phyloP scores from a whole-genome alignment of 2,329 filamentous ascomycete genomes.

The Penicillium sp. region DNA sequence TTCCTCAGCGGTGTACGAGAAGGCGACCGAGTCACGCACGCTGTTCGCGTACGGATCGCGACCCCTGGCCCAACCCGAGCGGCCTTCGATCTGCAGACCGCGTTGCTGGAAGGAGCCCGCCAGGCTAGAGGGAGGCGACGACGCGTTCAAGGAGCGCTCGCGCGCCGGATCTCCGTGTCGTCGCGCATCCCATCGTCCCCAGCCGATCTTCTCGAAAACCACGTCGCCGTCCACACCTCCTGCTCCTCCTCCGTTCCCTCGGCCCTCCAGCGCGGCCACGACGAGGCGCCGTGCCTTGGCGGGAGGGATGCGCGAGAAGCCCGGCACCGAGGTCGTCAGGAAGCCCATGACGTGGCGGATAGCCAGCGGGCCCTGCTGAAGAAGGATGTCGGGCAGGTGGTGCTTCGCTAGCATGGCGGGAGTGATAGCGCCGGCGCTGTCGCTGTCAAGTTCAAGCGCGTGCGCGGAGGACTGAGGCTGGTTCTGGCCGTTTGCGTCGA shows the following conservation, averaged over 20 bases:
- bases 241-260: conserved; percentile 55
- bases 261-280: conserved; percentile 85
- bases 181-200: conserved; percentile 92
- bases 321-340: conserved; percentile 87
- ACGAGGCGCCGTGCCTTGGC: conserved; percentile 88
- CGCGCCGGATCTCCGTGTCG: conserved; percentile 60
- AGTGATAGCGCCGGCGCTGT: conserved; percentile 80
- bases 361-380: conserved; percentile 84
- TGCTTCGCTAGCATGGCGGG: conserved; percentile 81
- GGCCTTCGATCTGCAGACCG: conserved; percentile 50
- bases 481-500: conserved; percentile 50
- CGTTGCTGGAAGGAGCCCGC: conserved; percentile 45
- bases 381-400: conserved; percentile 84
- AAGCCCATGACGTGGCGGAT: conserved; percentile 96
- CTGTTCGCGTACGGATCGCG: conserved; percentile 56
- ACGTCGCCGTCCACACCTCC: conserved; percentile 57
- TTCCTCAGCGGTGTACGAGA: conserved; percentile 65
- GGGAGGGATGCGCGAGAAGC: conserved; percentile 83
- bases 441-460: conserved; percentile 46
- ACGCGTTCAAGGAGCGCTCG: conserved; percentile 32
- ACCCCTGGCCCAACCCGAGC: conserved; percentile 33
- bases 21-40: conserved; percentile 69
- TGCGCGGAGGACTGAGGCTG: conserved; percentile 47
- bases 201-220: conserved; percentile 88
- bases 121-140: conserved; percentile 55